Conservation (phyloP, 2,329 filamentous ascomycete species). For the Fusarium marasasianum region DNA sequence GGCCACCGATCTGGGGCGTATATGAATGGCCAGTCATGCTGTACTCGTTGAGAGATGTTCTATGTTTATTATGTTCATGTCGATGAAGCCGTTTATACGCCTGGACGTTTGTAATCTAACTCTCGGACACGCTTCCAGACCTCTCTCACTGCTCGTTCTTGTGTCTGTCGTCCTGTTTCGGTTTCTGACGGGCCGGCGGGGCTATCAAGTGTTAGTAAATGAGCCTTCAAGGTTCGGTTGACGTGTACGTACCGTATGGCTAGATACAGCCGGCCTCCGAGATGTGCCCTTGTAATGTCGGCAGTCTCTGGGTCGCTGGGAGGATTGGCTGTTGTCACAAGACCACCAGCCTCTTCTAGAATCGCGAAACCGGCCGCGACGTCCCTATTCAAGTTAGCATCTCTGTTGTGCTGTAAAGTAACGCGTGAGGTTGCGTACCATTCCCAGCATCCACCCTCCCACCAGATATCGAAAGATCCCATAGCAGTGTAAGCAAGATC, state of each 20-base stretch:
- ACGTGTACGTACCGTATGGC: conserved; percentile 65
- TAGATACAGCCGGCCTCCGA: conserved; percentile 76
- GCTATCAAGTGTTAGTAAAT: conserved; percentile 48
- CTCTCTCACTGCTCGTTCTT: conserved; percentile 76
- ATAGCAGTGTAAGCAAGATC: conserved; percentile 80
- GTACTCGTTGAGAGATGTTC: neutral
- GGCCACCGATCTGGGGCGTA: neutral
- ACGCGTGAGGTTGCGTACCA: conserved; percentile 57
- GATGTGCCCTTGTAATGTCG: conserved; percentile 65
- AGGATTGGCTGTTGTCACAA: conserved; percentile 79
- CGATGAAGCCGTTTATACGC: conserved; percentile 42
- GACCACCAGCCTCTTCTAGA: conserved; percentile 75
- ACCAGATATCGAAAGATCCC: conserved; percentile 83
- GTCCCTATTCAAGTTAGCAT: conserved; percentile 60
- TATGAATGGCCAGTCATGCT: neutral
- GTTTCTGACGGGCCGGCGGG: conserved; percentile 69
- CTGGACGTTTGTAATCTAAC: conserved; percentile 74
- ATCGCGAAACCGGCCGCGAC: conserved; percentile 80
- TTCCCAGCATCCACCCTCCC: conserved; percentile 85
- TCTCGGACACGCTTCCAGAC: conserved; percentile 75
- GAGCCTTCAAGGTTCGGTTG: too few species aligned
- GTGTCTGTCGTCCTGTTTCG: conserved; percentile 72
- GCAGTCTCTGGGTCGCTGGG: conserved; percentile 65
- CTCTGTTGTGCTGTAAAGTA: accelerated
- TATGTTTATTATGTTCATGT: neutral